Evolutionary conservation across 305 asterid species (phyloP).

Genomic region (Fraxinus nigra): DNA sequence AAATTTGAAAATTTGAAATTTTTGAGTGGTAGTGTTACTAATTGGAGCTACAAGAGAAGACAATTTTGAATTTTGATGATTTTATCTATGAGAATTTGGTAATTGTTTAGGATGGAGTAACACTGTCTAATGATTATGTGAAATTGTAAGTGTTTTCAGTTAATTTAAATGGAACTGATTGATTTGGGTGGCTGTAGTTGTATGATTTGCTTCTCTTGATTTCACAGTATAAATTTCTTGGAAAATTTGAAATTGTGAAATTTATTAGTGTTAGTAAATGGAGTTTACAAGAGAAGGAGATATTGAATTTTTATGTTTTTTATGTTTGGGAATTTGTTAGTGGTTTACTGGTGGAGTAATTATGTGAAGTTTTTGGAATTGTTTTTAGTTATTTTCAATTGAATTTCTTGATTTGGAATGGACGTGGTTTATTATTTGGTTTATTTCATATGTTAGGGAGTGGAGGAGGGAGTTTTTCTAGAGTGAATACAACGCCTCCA

Average conservation of each 20-base stretch:
- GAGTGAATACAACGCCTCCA: conserved; percentile 46
- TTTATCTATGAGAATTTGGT: background rate
- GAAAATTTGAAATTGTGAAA: background rate
- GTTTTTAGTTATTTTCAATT: background rate
- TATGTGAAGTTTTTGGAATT: background rate
- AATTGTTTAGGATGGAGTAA: background rate
- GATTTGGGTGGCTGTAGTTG: background rate
- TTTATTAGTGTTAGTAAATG: background rate
- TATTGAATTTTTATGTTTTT: background rate
- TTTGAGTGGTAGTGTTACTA: background rate
- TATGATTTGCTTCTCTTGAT: background rate
- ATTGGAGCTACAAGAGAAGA: background rate
- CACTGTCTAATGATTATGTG: background rate
- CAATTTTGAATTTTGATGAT: background rate
- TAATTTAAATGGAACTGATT: background rate
- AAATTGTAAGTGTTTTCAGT: background rate
- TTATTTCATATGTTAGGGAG: conserved; percentile 37
- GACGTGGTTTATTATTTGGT: background rate
- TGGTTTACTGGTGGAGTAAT: background rate
- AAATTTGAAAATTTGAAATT: background rate
- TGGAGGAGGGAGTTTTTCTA: conserved; percentile 29
- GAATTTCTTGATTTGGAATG: background rate
- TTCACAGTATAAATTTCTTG: background rate
- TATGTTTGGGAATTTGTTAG: background rate
- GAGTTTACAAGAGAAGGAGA: background rate